Base-by-base conservation (phyloP, 768 basidiomycete species). In the Boletales sp. region DNA sequence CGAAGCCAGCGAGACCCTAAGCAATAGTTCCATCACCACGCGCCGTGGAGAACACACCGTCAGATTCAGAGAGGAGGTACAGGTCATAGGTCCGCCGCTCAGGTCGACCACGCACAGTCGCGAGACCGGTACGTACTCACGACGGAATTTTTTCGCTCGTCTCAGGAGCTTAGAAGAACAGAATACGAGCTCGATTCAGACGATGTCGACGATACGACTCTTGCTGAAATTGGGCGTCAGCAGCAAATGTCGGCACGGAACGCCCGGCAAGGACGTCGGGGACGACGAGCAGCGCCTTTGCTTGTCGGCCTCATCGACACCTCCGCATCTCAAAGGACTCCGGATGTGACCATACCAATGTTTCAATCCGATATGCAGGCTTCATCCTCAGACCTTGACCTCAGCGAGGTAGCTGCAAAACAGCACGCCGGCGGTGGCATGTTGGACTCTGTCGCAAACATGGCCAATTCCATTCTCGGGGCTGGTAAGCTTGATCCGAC, bases 391-490 rank as follows among this genome's bases (percentile, higher is more conserved):
- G 40, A 57, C 40, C 38, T 61, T 8, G 76, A 93, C 71, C 66
- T 94, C 61, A 80, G 94, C 50, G 84, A 86, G 53, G 69, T 94
- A 30, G 81, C 84, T 38, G 75, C 78, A 18, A 86, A 86, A 65
- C 73, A 75, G 40, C 74, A 70, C 35, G 79, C 83, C 0, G 87
- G 90, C 40, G 89, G 90, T 18, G 83, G 84, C 0, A 69, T 93
- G 73, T 10, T 91, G 2, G 84, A 90, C 61, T 91, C 89, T 8
- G 77, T 90, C 50, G 87, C 90, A 18, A 90, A 94, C 65, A 96
- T 96, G 95, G 89, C 92, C 18, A 97, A 98, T 64, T 93, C 90
- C 2, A 96, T 98, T 32, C 72, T 97, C 13, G 94, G 94, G 38
- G 94, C 94, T 62, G 94, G 93, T 81, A 69, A 72, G 74, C 44